Conservation (phyloP, 1,284 basidiomycete species). For the Tilletia walkeri region DNA sequence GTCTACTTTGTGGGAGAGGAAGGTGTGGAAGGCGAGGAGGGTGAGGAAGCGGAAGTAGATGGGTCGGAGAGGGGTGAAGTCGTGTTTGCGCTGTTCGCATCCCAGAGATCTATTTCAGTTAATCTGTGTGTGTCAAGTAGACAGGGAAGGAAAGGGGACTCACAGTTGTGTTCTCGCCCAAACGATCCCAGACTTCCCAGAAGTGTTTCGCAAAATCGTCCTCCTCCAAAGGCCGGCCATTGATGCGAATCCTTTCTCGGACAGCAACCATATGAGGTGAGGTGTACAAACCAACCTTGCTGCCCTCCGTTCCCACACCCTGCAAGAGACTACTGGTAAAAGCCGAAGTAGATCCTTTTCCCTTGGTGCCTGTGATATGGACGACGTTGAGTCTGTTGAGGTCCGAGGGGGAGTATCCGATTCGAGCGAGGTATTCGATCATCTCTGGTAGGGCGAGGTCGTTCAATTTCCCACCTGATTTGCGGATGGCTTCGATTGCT, state of each 20-base stretch:
- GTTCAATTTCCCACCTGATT: slow-evolving; percentile 69
- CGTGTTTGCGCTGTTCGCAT: slow-evolving; percentile 28
- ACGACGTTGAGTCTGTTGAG: slow-evolving; percentile 87
- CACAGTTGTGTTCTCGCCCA: slow-evolving; percentile 64
- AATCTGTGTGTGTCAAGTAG: no score
- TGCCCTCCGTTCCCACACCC: slow-evolving; percentile 46
- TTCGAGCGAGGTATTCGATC: slow-evolving; percentile 80
- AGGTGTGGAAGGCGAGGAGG: slow-evolving; percentile 85
- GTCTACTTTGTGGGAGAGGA: slow-evolving; percentile 74
- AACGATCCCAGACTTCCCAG: slow-evolving; percentile 91
- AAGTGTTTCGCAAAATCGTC: slow-evolving; percentile 85
- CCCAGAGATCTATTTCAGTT: neutral
- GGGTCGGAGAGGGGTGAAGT: slow-evolving; percentile 69
- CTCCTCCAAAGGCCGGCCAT: slow-evolving; percentile 84
- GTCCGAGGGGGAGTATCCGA: slow-evolving; percentile 77
- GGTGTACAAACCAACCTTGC: slow-evolving; percentile 75
- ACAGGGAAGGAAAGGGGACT: neutral
- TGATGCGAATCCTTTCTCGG: slow-evolving; percentile 89
- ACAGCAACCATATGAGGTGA: slow-evolving; percentile 96
- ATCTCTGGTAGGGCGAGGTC: slow-evolving; percentile 80
- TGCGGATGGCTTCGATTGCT: slow-evolving; percentile 77
- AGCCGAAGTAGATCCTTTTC: slow-evolving; percentile 95
- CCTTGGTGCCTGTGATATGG: slow-evolving; percentile 97
- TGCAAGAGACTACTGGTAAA: slow-evolving; percentile 62
- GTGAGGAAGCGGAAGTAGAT: slow-evolving; percentile 94